Evolutionary conservation across 2,329 filamentous ascomycete species (phyloP).

Genomic region (Myriangium duriaei): DNA sequence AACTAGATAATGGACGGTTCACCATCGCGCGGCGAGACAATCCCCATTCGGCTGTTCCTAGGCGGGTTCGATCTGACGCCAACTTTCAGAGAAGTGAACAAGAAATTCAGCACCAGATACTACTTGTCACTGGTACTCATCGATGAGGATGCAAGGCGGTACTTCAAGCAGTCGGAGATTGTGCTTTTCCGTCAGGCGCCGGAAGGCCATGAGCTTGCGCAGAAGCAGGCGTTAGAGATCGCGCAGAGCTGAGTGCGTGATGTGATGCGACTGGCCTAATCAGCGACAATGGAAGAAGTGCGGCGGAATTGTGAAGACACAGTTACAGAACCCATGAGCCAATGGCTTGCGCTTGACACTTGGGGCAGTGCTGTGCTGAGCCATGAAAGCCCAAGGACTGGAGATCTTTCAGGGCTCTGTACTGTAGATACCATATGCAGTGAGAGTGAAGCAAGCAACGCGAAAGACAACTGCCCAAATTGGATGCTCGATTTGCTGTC

Average conservation of each 20-base stretch:
- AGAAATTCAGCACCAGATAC: conserved; percentile 97
- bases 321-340: too few species aligned
- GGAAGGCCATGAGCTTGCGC: conserved; percentile 36
- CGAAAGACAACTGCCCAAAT: too few species aligned
- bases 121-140: conserved; percentile 75
- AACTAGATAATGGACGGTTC: conserved; percentile 93
- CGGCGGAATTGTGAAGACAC: too few species aligned
- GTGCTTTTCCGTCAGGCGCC: conserved; percentile 75
- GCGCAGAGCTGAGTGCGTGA: conserved; percentile 21
- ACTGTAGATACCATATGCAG: too few species aligned
- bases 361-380: too few species aligned
- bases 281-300: too few species aligned
- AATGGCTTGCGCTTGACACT: too few species aligned
- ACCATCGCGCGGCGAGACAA: conserved; percentile 87
- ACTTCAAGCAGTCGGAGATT: conserved; percentile 99
- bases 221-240: conserved; percentile 34
- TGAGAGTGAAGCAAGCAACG: too few species aligned
- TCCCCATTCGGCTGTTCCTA: conserved; percentile 91
- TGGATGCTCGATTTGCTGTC: too few species aligned
- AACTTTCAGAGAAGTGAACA: conserved; percentile 98
- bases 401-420: too few species aligned
- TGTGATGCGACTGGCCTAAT: too few species aligned
- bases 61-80: conserved; percentile 95
- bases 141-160: conserved; percentile 71
- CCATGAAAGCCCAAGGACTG: too few species aligned